Evolutionary conservation across 2,329 filamentous ascomycete species (phyloP), one percentile per base, ranked within the genome.

Genomic region (Dothideomycetidae sp.): DNA sequence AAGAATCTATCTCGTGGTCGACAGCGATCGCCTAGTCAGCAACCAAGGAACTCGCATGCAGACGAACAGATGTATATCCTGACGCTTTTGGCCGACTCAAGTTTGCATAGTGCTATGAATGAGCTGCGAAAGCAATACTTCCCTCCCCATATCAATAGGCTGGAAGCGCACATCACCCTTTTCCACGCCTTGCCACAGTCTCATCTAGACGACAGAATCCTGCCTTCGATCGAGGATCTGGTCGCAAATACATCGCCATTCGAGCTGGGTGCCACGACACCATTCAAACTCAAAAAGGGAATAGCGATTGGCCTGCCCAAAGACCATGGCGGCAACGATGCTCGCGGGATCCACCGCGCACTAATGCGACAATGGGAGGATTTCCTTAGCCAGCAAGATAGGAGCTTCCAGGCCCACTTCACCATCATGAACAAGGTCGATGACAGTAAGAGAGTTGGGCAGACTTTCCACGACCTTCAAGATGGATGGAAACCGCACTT

Each of bases 361-460:
- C 46, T 65, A 19, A 50, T 53, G 40, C 42, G 44, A 5, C 46
- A 48, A 10, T 66, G 61, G 61, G 36, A 48, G 18, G 39, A 49
- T 2, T 61, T 55, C 15, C 44, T 66, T 10, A 63, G 59, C 28
- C 53, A 58, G 41, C 61, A 64, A 46, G 62, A 66, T 44, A 49
- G 48, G n/a, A 53, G 53, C 3, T 58, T 56, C 46, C 50, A 50
- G 5, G 53, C 59, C 5, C 62, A 64, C 36, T 65, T 61, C 52
- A 65, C 61, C 9, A 53, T 64, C 11, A 63, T 63, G 62, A 64
- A 64, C 40, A 64, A 64, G 43, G 60, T 61, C 3, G 54, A 60
- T 28, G 57, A 62, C n/a, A 54, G 59, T 37, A 44, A 47, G 10
- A 54, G 53, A 31, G 57, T 63, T 0, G 41, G 50, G 14, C 46